Evolutionary conservation across 768 basidiomycete species (phyloP).

Genomic region (Mycena sanguinolenta): DNA sequence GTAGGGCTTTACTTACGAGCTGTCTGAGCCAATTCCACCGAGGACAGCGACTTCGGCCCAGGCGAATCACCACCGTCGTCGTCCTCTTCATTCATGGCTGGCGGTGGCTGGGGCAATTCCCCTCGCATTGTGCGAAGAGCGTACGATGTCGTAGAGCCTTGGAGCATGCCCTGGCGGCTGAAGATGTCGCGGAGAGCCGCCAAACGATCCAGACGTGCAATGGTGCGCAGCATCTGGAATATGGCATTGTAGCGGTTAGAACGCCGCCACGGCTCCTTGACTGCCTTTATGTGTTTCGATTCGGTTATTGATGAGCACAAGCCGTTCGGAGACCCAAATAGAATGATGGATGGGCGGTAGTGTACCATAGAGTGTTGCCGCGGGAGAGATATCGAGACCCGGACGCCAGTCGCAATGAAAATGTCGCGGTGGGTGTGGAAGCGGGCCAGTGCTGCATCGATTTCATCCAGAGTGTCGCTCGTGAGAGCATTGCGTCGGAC

Average conservation of each 20-base stretch:
- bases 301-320: slow-evolving; percentile 44
- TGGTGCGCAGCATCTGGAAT: neutral
- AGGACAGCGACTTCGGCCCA: neutral
- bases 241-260: neutral
- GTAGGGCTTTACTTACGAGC: too few species aligned
- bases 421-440: neutral
- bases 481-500: neutral
- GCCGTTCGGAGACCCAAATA: slow-evolving; percentile 44
- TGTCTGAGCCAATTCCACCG: neutral
- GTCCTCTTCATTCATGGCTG: neutral
- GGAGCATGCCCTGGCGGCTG: neutral
- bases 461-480: neutral
- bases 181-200: neutral
- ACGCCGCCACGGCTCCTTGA: neutral
- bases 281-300: slow-evolving; percentile 36
- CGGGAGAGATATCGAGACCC: slow-evolving; percentile 37
- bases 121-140: too few species aligned
- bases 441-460: neutral
- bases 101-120: neutral
- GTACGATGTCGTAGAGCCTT: neutral
- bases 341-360: slow-evolving; percentile 24
- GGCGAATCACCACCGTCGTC: neutral
- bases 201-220: neutral
- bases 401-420: slow-evolving; percentile 5
- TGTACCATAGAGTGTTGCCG: slow-evolving; percentile 43